Conservation (phyloP, 2,329 filamentous ascomycete genomes). For the Fusarium sp. region DNA sequence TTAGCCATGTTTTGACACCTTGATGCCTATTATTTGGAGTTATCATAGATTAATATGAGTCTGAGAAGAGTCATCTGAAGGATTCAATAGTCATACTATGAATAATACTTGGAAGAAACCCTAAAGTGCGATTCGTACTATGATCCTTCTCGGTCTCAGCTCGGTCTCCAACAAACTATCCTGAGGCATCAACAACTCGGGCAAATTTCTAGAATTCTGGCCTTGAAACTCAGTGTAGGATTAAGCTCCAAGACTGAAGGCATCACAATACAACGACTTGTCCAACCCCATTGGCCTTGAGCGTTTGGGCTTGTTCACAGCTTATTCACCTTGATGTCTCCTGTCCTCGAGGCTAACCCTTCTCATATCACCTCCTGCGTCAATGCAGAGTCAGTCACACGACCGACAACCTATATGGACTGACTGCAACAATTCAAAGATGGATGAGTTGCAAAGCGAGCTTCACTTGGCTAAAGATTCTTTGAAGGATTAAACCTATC, state of each 20-base stretch:
- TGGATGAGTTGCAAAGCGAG: slow-evolving; percentile 17
- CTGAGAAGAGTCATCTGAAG: slow-evolving; percentile 34
- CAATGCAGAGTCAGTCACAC: slow-evolving; percentile 7
- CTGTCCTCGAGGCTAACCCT: background rate
- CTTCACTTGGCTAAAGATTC: slow-evolving; percentile 6
- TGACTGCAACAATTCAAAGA: slow-evolving; percentile 16
- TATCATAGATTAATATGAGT: slow-evolving; percentile 16
- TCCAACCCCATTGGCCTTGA: background rate
- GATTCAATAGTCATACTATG: slow-evolving; percentile 33
- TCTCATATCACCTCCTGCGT: background rate
- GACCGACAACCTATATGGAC: background rate
- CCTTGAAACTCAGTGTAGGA: slow-evolving; percentile 22
- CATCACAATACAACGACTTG: slow-evolving; percentile 16
- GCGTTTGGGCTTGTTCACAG: too few relatives aligned
- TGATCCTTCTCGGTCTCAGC: background rate
- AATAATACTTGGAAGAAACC: slow-evolving; percentile 2
- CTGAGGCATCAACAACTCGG: slow-evolving; percentile 46
- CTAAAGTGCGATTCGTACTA: background rate
- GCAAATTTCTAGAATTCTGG: slow-evolving; percentile 23
- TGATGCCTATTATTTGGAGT: slow-evolving; percentile 21
- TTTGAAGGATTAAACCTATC: slow-evolving; percentile 2
- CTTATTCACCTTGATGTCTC: slow-evolving; percentile 8
- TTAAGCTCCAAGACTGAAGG: slow-evolving; percentile 32
- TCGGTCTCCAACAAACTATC: slow-evolving; percentile 9
- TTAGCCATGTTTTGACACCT: slow-evolving; percentile 23